phyloP scores from a whole-genome alignment of 805 yeast species.

The Cyberlindnera galapagoensis region DNA sequence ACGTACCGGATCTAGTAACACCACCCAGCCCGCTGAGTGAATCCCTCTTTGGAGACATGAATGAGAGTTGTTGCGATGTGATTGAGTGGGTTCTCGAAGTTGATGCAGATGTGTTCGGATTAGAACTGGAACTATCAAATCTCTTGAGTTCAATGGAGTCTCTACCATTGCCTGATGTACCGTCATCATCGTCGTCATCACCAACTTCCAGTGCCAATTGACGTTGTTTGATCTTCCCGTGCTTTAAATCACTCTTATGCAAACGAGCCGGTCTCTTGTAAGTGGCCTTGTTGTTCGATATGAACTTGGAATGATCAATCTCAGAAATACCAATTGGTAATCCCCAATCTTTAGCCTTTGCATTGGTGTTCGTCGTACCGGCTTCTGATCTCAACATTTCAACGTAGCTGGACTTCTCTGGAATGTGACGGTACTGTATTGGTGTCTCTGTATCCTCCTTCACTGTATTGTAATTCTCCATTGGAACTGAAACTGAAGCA shows the following conservation, averaged over 20 bases:
- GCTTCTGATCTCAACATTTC: conserved; percentile 35
- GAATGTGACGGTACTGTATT: conserved; percentile 28
- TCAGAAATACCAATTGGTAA: conserved; percentile 52
- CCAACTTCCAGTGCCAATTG: conserved; percentile 73
- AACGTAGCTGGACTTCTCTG: conserved; percentile 46
- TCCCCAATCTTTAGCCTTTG: conserved; percentile 40
- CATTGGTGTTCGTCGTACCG: conserved; percentile 43
- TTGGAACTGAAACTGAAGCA: conserved; percentile 24
- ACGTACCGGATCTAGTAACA: conserved; percentile 22
- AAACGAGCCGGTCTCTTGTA: conserved; percentile 14
- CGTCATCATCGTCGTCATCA: conserved; percentile 39
- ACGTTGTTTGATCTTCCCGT: conserved; percentile 57
- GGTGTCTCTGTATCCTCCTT: conserved; percentile 8
- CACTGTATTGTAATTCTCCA: conserved; percentile 14
- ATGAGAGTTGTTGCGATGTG: conserved; percentile 9
- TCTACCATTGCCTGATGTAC: conserved; percentile 1
- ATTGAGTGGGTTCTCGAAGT: conserved; percentile 1
- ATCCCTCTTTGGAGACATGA: conserved; percentile 13
- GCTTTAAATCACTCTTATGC: conserved; percentile 43
- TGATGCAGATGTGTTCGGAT: conserved; percentile 1
- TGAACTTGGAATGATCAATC: conserved; percentile 26
- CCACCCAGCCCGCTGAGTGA: not conserved
- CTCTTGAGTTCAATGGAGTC: conserved; percentile 15
- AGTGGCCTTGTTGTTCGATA: conserved; percentile 7
- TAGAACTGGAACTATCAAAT: conserved; percentile 8